phyloP scores from a whole-genome alignment of 805 yeast genomes.

The Saturnispora silvae region DNA sequence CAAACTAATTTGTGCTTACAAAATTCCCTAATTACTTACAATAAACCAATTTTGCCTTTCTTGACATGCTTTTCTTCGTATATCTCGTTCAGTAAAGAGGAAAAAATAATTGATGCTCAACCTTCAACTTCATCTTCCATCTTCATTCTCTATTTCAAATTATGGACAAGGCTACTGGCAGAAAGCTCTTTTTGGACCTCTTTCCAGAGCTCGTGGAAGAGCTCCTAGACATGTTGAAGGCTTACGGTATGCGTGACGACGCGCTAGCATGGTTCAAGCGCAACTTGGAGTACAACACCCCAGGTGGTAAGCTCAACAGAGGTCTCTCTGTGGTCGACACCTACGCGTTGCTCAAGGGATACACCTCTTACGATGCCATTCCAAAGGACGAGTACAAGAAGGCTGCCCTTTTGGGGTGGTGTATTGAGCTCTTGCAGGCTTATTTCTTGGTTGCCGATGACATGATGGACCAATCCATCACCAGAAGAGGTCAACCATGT shows the following conservation, averaged over 20 bases:
- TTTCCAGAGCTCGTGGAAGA: slow-evolving; percentile 77
- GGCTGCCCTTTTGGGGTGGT: slow-evolving; percentile 90
- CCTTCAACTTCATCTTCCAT: too few relatives aligned
- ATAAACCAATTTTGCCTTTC: too few relatives aligned
- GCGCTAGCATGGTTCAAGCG: slow-evolving; percentile 79
- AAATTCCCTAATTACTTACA: too few relatives aligned
- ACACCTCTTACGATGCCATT: slow-evolving; percentile 47
- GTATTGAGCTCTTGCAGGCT: slow-evolving; percentile 89
- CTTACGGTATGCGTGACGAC: slow-evolving; percentile 74
- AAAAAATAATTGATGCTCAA: too few relatives aligned
- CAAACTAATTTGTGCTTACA: too few relatives aligned
- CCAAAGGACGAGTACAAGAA: slow-evolving; percentile 59
- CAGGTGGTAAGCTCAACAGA: slow-evolving; percentile 94
- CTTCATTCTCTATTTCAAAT: too few relatives aligned
- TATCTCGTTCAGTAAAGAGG: too few relatives aligned
- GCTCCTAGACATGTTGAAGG: slow-evolving; percentile 45
- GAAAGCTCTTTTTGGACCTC: slow-evolving; percentile 48
- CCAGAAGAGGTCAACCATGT: slow-evolving; percentile 98
- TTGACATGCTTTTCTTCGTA: too few relatives aligned
- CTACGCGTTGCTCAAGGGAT: slow-evolving; percentile 65
- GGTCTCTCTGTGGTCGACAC: slow-evolving; percentile 95
- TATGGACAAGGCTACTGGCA: slow-evolving; percentile 31
- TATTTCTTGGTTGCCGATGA: slow-evolving; percentile 96
- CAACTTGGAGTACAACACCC: slow-evolving; percentile 73
- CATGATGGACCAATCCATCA: slow-evolving; percentile 93